A percentile compares a stretch with the other conserved stretches of the same genome.
These are phyloP conservation scores for Erysimum pusillum DNA, from an alignment of 441 rosid species.

Conservation along the genomic window DNA sequence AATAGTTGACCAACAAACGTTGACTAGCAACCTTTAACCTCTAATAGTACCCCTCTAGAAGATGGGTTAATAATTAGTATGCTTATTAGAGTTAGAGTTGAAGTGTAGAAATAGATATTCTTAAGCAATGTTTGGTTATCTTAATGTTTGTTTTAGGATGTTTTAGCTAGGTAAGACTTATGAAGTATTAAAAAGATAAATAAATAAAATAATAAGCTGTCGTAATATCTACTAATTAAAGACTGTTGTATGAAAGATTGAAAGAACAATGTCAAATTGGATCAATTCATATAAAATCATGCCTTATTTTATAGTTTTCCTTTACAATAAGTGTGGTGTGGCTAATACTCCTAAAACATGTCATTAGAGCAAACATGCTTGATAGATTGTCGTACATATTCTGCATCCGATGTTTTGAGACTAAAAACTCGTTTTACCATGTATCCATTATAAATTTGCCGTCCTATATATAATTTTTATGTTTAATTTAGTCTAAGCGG, in stretches of 20 bases:
- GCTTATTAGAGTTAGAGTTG: background rate
- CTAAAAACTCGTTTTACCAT: too few species aligned
- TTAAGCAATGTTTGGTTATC: background rate
- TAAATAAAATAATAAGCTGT: background rate
- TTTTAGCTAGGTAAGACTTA: background rate
- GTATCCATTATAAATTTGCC: too few species aligned
- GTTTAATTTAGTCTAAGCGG: too few species aligned
- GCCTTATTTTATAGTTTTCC: too few species aligned
- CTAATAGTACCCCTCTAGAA: background rate
- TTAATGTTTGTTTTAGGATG: background rate
- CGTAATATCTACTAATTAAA: background rate
- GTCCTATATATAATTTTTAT: too few species aligned
- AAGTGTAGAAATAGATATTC: background rate
- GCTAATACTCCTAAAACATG: background rate
- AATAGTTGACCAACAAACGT: too few species aligned
- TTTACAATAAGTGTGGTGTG: too few species aligned
- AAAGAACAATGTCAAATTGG: background rate
- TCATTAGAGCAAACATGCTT: background rate
- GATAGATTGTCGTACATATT: background rate
- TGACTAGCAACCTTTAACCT: too few species aligned
- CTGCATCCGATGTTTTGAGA: too few species aligned
- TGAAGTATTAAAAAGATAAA: background rate
- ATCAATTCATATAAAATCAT: background rate
- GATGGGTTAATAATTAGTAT: background rate
- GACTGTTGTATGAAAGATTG: background rate